Evolutionary conservation across 495 filamentous ascomycete genomes (phyloP), one percentile per base, ranked within the genome.

Genomic region (Pyrenopolyporus hunteri): DNA sequence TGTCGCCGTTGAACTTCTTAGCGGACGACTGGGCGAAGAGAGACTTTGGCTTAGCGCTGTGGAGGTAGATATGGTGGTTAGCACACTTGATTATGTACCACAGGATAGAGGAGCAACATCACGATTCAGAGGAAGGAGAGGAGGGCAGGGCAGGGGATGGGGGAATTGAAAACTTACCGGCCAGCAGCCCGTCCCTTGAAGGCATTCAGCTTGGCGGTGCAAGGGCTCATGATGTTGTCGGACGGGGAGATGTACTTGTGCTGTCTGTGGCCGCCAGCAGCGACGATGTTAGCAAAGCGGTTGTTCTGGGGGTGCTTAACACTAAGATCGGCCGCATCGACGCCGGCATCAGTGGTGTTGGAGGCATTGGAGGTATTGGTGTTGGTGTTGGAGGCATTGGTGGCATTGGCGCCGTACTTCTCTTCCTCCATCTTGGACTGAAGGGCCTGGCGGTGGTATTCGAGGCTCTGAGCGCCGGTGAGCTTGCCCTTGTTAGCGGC

Each of bases 151-250:
- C 10, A 16, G 7, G 23, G 11, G 25, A 45, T 10, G 7, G 9
- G 4, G n/a, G 11, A n/a, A 23, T 4, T 22, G 20, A 5, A 25
- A 25, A 81, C 83, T 70, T 76, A 87, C 85, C 88, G 89, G 63
- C 75, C 73, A 65, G 89, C 88, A 31, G 88, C 87, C 80, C 93
- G 93, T 70, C 84, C 88, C 78, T 92, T 91, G 71, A 93, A 85
- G 40, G 89, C 87, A 47, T 80, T 88, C 66, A 97, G 75, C 76
- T 97, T 97, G 76, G 89, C 87, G n/a, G 90, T 92, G 74, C 91
- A 93, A 11, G 93, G 93, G 58, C 88, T 92, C 88, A 95, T 88
- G 75, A 97, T 91, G 71, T 85, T 88, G 69, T 97, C 93, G 8
- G 90, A 94, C 0, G 93, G 93, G n/a, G 90, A 94, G 70, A 96